Percentiles rank a stretch among this genome's conserved stretches.
phyloP scores from a whole-genome alignment of 2,329 filamentous ascomycete species.

The Cordyceps cicadae region DNA sequence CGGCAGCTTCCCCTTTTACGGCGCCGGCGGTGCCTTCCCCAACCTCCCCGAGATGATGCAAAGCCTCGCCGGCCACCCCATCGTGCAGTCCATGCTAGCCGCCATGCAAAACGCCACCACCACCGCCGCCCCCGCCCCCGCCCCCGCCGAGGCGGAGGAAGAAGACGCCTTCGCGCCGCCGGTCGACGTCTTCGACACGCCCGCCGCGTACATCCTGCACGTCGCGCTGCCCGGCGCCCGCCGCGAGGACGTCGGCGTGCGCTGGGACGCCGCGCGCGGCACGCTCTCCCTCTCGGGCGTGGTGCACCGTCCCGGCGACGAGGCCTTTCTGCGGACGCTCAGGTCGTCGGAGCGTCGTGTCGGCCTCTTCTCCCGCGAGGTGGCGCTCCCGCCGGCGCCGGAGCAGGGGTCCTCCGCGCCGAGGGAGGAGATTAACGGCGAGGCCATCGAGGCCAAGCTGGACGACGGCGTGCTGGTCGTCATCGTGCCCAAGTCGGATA shows the following conservation, averaged over 20 bases:
- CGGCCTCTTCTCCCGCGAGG: conserved; percentile 64
- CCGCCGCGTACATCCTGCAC: conserved; percentile 59
- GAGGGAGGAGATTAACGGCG: conserved; percentile 47
- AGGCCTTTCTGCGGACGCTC: conserved; percentile 57
- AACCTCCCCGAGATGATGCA: conserved; percentile 33
- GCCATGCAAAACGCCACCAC: conserved; percentile 22
- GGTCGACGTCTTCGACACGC: conserved; percentile 68
- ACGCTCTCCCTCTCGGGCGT: conserved; percentile 63
- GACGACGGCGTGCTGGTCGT: conserved; percentile 70
- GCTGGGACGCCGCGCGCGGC: conserved; percentile 63
- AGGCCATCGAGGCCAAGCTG: conserved; percentile 64
- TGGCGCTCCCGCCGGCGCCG: conserved; percentile 49
- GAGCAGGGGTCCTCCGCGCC: conserved; percentile 24
- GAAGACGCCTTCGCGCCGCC: conserved; percentile 50
- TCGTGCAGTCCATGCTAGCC: conserved; percentile 33
- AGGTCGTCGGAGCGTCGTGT: conserved; percentile 59
- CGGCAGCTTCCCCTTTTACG: conserved; percentile 8
- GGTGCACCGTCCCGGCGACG: conserved; percentile 63
- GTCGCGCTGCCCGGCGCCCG: conserved; percentile 69
- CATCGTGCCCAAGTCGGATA: conserved; percentile 66
- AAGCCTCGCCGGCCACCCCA: conserved; percentile 33
- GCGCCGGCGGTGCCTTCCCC: conserved; percentile 20
- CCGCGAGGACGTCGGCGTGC: conserved; percentile 69
- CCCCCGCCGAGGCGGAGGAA: too few relatives aligned
- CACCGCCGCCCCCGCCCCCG: conserved; percentile 10